These are phyloP conservation scores for Neurospora sublineolata DNA, from an alignment of 495 filamentous ascomycete species.

Conservation along the genomic window DNA sequence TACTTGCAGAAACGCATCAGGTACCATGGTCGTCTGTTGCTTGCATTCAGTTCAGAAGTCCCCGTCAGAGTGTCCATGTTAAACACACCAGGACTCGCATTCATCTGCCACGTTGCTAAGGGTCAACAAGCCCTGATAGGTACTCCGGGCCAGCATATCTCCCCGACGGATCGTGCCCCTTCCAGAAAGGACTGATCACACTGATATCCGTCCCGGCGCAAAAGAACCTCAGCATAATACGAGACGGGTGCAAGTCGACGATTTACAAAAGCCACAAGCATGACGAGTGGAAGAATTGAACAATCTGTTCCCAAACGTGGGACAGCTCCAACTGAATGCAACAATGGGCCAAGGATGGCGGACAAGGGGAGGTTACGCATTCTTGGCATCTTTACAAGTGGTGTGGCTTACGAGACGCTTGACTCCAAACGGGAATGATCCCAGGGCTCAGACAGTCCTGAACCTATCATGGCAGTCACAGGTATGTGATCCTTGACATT, in stretches of 20 bases:
- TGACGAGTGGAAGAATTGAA: background rate
- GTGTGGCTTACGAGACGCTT: conserved; percentile 6
- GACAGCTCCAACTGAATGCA: conserved; percentile 15
- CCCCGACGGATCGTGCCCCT: background rate
- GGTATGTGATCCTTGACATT: conserved; percentile 12
- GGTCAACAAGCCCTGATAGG: background rate
- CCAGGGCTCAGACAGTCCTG: conserved; percentile 10
- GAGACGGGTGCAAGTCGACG: background rate
- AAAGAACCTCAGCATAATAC: background rate
- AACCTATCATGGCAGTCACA: conserved; percentile 6
- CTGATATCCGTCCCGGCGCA: background rate
- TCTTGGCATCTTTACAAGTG: background rate
- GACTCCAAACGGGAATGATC: conserved; percentile 5
- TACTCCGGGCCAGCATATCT: background rate
- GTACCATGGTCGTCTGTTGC: background rate
- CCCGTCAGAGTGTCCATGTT: background rate
- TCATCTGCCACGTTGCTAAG: background rate
- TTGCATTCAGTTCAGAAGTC: background rate
- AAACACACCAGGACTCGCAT: background rate
- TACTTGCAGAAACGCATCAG: background rate
- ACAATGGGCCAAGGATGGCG: conserved; percentile 2
- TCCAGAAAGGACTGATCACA: background rate
- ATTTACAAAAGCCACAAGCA: background rate
- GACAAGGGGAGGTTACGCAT: conserved; percentile 2
- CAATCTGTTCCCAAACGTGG: background rate